Evolutionary conservation across 306 rosid species (phyloP).

Genomic region (Coriaria nepalensis): DNA sequence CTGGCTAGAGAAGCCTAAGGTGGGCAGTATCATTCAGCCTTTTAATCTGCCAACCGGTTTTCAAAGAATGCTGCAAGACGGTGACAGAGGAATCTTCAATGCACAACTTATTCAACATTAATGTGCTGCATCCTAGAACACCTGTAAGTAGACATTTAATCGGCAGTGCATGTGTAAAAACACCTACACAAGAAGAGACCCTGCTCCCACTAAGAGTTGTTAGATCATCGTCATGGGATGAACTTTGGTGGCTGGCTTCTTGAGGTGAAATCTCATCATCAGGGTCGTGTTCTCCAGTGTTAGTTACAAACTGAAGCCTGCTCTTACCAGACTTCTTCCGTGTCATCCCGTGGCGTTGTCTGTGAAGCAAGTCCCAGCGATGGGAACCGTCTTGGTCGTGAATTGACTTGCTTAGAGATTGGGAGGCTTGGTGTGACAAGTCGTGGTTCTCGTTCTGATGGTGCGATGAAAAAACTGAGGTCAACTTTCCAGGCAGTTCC

Average conservation of each 20-base stretch:
- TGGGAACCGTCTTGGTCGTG: constrained; percentile 60
- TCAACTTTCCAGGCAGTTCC: constrained; percentile 66
- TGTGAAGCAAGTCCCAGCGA: constrained; percentile 51
- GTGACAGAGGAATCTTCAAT: constrained; percentile 91
- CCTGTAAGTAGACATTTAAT: constrained; percentile 88
- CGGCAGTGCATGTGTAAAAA: constrained; percentile 82
- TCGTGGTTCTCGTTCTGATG: constrained; percentile 50
- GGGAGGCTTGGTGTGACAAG: constrained; percentile 46
- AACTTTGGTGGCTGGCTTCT: constrained; percentile 43
- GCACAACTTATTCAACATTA: constrained; percentile 74
- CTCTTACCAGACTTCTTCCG: constrained; percentile 92
- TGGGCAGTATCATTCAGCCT: constrained; percentile 79
- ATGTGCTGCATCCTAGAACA: constrained; percentile 78
- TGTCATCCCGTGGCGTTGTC: constrained; percentile 55
- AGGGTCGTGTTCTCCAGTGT: constrained; percentile 54
- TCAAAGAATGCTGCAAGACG: constrained; percentile 84
- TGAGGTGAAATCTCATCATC: constrained; percentile 63
- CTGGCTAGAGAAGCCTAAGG: constrained; percentile 74
- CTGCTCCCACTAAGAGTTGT: constrained; percentile 29
- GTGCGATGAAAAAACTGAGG: constrained; percentile 35
- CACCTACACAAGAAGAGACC: constrained; percentile 51
- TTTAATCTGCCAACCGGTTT: constrained; percentile 95
- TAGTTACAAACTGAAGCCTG: constrained; percentile 76
- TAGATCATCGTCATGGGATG: constrained; percentile 21
- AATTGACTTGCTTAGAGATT: constrained; percentile 44